Evolutionary conservation across 1,284 basidiomycete species (phyloP).

Genomic region (Leccinum solheimii): DNA sequence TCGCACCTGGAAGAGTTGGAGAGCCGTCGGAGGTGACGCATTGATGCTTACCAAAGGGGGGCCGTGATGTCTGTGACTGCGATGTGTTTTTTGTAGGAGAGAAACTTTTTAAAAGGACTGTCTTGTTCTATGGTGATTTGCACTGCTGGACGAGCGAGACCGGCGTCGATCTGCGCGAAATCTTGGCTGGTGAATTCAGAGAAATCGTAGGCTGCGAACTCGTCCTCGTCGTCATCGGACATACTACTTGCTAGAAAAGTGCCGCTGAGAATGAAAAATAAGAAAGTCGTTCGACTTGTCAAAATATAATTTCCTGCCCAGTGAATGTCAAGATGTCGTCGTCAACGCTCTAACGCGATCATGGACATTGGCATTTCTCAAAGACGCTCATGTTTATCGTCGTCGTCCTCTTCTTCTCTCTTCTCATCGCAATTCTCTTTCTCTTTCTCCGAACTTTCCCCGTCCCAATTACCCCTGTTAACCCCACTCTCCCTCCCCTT

Average conservation of each 20-base stretch:
- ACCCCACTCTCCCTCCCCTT: background rate
- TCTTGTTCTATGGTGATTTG: slow-evolving; percentile 14
- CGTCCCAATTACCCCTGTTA: background rate
- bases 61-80: slow-evolving; percentile 54
- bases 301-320: background rate
- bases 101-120: slow-evolving; percentile 40
- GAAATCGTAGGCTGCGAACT: slow-evolving; percentile 52
- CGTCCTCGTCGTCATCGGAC: slow-evolving; percentile 34
- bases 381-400: background rate
- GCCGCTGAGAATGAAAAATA: slow-evolving; percentile 19
- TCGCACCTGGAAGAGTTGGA: slow-evolving; percentile 56
- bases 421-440: slow-evolving; percentile 7
- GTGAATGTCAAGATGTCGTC: background rate
- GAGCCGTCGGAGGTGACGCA: background rate
- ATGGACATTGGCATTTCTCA: background rate
- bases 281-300: slow-evolving; percentile 14
- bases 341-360: background rate
- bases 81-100: slow-evolving; percentile 38
- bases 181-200: slow-evolving; percentile 61
- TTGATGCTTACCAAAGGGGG: slow-evolving; percentile 50
- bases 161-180: slow-evolving; percentile 50
- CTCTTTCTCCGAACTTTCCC: background rate
- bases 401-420: background rate
- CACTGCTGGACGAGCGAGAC: slow-evolving; percentile 16
- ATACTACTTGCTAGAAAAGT: slow-evolving; percentile 10